These are phyloP conservation scores for Saccharomycopsis sp. DNA, from an alignment of 805 yeast species.

Conservation along the genomic window DNA sequence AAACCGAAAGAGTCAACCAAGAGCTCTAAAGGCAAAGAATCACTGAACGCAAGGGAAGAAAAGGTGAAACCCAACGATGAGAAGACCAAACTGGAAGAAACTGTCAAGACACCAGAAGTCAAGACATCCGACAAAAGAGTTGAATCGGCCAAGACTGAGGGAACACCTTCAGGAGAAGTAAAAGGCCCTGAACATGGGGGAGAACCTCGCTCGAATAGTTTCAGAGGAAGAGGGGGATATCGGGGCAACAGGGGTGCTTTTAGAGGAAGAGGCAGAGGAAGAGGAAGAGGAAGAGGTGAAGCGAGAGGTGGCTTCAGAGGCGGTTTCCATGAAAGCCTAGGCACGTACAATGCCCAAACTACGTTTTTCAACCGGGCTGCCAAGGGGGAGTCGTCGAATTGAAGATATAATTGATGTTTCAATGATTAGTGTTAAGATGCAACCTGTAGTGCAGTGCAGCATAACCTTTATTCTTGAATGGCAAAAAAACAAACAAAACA, in stretches of 20 bases:
- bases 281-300: conserved; percentile 4
- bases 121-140: too few species aligned
- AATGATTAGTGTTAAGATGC: too few species aligned
- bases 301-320: conserved; percentile 1
- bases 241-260: conserved; percentile 1
- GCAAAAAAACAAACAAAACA: too few species aligned
- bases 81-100: not conserved
- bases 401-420: too few species aligned
- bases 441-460: too few species aligned
- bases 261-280: conserved; percentile 9
- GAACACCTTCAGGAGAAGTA: not conserved
- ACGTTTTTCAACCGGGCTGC: conserved; percentile 9
- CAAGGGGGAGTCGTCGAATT: too few species aligned
- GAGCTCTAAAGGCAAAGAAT: not conserved
- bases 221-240: not conserved
- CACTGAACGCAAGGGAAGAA: conserved; percentile 3
- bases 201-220: not conserved
- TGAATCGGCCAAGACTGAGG: too few species aligned
- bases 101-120: not conserved
- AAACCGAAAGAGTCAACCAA: not conserved
- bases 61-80: conserved; percentile 7
- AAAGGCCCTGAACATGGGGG: conserved; percentile 3
- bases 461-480: too few species aligned
- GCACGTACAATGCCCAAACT: conserved; percentile 7
- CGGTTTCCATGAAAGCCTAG: not conserved